A percentile compares a stretch with the other conserved stretches of the same genome.
phyloP scores from a whole-genome alignment of 257 asterid species.

The Nicotiana sylvestris region DNA sequence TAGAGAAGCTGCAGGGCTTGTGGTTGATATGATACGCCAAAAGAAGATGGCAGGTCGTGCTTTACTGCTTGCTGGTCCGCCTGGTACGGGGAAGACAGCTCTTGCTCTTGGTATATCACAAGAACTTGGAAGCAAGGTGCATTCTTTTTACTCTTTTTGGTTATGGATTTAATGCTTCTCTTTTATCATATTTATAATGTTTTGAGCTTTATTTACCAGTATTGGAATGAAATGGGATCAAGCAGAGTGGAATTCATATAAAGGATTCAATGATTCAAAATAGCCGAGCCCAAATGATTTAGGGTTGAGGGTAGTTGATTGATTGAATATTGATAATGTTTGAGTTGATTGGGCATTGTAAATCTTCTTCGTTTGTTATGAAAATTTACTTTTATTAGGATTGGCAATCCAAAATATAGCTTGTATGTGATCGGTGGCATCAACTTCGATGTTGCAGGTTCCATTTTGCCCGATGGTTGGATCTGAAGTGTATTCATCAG shows the following conservation, averaged over 20 bases:
- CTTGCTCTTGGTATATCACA: conserved; percentile 91
- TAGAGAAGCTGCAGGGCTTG: conserved; percentile 89
- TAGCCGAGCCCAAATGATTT: background rate
- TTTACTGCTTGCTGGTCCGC: conserved; percentile 89
- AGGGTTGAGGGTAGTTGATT: background rate
- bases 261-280: background rate
- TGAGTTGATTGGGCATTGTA: background rate
- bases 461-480: conserved; percentile 99
- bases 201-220: background rate
- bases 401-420: background rate
- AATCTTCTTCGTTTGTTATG: background rate
- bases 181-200: background rate
- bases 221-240: background rate
- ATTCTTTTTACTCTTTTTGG: background rate
- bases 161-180: background rate
- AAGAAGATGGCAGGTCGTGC: conserved; percentile 98
- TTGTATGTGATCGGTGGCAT: background rate
- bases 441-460: conserved; percentile 43
- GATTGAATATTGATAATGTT: background rate
- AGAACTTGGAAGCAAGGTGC: conserved; percentile 98
- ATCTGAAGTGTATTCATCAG: conserved; percentile 94
- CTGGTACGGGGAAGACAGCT: conserved; percentile 98
- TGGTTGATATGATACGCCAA: conserved; percentile 94
- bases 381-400: background rate
- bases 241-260: background rate